Evolutionary conservation across 129 eudicot species (phyloP), one percentile per base, ranked within the genome.

Genomic region (Arctium minus): DNA sequence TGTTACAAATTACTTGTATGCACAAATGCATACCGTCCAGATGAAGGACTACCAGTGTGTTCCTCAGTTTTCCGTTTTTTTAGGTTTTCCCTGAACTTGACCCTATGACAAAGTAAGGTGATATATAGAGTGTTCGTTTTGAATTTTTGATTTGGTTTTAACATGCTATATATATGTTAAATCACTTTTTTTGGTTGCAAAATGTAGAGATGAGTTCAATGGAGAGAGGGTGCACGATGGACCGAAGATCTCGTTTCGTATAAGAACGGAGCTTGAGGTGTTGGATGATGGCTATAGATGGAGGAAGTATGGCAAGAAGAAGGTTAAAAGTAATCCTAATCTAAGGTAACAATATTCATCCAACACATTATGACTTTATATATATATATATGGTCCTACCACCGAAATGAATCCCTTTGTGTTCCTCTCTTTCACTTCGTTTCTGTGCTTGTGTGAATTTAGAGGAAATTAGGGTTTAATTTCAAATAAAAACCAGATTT

Each of bases 231-330:
- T 35, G 33, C 32, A 27, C 18, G 48, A 56, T 9, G 70, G 46
- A n/a, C 33, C 42, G 29, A 48, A 30, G 50, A n/a, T 62, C 10
- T 36, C 50, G 11, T 67, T 77, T 56, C 72, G 50, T 56, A 1
- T 35, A 62, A 62, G 31, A 36, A 56, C 72, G 10, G 42, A 17
- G 73, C 81, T 56, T 39, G 46, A 77, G n/a, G 46, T 77, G 33
- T 18, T 77, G 70, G 50, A 35, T 56, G 81, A 67, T 77, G 73
- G 73, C 32, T 74, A 74, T 74, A 53, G 65, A 53, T 53, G 65
- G 65, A 53, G 75, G 48, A 72, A 72, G 75, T 72, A 72, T 72
- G 75, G 78, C 64, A 74, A 74, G 62, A 74, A 74, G 62, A 74
- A 40, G 50, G 62, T 74, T 40, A 74, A 74, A 74, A 74, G 78